phyloP scores from a whole-genome alignment of 2,329 filamentous ascomycete species.

The Torrubiellomyces zombiae region DNA sequence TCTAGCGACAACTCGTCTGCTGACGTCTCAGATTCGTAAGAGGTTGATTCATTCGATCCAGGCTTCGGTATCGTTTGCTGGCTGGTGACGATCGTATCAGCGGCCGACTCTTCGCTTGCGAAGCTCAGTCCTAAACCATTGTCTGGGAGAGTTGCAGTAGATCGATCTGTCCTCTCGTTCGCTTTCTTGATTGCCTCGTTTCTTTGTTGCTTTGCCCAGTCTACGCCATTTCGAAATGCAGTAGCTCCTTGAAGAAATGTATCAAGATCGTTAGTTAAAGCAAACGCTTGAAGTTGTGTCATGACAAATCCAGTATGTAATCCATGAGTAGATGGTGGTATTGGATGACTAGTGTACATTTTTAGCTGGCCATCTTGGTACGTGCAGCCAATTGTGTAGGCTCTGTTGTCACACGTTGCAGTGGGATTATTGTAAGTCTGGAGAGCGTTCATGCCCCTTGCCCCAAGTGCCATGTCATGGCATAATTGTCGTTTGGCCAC shows the following conservation, averaged over 20 bases:
- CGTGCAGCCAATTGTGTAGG: constrained; percentile 16
- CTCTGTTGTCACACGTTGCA: constrained; percentile 18
- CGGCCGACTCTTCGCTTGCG: no score
- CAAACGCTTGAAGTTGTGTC: constrained; percentile 15
- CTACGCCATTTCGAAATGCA: constrained; percentile 22
- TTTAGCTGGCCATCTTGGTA: constrained; percentile 19
- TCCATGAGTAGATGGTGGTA: constrained; percentile 4
- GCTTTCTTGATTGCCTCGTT: constrained; percentile 16
- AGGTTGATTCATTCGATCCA: background rate
- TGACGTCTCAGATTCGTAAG: constrained; percentile 1
- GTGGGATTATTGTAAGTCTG: constrained; percentile 13
- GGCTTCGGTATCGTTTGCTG: constrained; percentile 9
- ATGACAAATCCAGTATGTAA: constrained; percentile 18
- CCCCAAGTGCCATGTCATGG: constrained; percentile 18
- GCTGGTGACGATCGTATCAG: constrained; percentile 22
- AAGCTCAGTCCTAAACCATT: background rate
- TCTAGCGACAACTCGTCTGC: constrained; percentile 2
- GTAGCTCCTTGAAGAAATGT: constrained; percentile 17
- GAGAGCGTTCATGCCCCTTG: constrained; percentile 17
- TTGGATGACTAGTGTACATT: constrained; percentile 16
- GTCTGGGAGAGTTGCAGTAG: background rate
- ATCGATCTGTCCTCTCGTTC: constrained; percentile 7
- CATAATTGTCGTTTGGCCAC: constrained; percentile 15
- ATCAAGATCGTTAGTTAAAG: constrained; percentile 12
- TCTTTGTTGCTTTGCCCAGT: constrained; percentile 20